Base-by-base conservation (phyloP, 2,329 filamentous ascomycete genomes). In the Cadophora sp. region DNA sequence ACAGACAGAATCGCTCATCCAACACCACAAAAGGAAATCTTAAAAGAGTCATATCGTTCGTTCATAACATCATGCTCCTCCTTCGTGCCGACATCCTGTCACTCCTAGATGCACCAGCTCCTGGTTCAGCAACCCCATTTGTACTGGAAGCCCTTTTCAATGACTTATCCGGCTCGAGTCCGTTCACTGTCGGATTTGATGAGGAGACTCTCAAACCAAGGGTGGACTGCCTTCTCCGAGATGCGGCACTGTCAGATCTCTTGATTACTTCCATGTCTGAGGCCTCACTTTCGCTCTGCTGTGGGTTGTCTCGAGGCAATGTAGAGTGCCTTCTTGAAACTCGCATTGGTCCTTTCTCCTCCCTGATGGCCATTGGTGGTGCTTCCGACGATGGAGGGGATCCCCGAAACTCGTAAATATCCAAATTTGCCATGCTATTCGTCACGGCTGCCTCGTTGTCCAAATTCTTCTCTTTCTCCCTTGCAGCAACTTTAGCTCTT, bases 51-150 rank as follows among this genome's bases (percentile, higher is more conserved):
- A 22, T 66, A 20, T 67, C 70, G 66, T 30, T 59, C 62, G 13
- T 60, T 71, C 73, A 78, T 76, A 77, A 68, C 76, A 78, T 77
- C 76, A 77, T 78, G 61, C 76, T 78, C 67, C 74, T 72, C 61
- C 76, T 75, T 51, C 76, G 70, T 55, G 71, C 72, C 16, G 72
- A 70, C 16, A 76, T 70, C 39, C 76, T 72, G 24, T 76, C 75
- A 56, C 68, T 70, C 62, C 75, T 73, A n/a, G 72, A 67, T 9
- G 65, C 70, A 27, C 39, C 59, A 30, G 43, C 39, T 43, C 47
- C 65, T n/a, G 68, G 16, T 7, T 70, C 72, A 22, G 65, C 63
- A 39, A 72, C 59, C 6, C 60, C 62, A 30, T 61, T 48, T 7
- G 64, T 68, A 45, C 73, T 72, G 2, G 60, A 58, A 8, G 70